Evolutionary conservation across 176 grass and related monocot genomes (phyloP).

Genomic region (Typha latifolia): DNA sequence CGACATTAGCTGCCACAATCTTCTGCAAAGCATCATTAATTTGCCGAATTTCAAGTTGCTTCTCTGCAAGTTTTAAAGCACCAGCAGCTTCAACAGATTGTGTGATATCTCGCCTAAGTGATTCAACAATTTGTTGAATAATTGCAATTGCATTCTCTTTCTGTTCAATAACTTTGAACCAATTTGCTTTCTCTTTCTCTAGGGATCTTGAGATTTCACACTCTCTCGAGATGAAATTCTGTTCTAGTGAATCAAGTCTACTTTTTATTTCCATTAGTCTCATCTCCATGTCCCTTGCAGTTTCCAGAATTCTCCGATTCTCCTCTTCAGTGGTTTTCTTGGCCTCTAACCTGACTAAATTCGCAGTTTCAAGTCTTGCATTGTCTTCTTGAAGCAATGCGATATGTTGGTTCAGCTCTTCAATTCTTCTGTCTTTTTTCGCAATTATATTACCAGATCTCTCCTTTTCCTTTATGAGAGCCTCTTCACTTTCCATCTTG

Average conservation of each 20-base stretch:
- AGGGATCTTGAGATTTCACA: slow-evolving; percentile 35
- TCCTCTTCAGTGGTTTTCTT: slow-evolving; percentile 27
- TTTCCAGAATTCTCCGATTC: slow-evolving; percentile 31
- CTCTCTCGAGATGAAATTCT: slow-evolving; percentile 31
- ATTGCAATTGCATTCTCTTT: slow-evolving; percentile 44
- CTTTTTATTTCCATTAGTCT: slow-evolving; percentile 36
- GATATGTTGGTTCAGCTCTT: slow-evolving; percentile 39
- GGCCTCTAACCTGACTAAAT: slow-evolving; percentile 33
- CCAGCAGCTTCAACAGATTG: slow-evolving; percentile 31
- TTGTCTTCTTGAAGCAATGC: slow-evolving; percentile 43
- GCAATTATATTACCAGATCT: slow-evolving; percentile 23
- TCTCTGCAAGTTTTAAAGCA: slow-evolving; percentile 32
- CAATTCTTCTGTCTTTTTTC: slow-evolving; percentile 33
- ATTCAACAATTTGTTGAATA: slow-evolving; percentile 34
- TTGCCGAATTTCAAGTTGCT: slow-evolving; percentile 37
- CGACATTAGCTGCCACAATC: slow-evolving; percentile 28
- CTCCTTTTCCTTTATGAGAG: slow-evolving; percentile 34
- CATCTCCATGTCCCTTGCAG: slow-evolving; percentile 27
- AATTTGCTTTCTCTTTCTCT: slow-evolving; percentile 52
- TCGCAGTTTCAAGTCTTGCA: slow-evolving; percentile 21
- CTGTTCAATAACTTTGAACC: slow-evolving; percentile 45
- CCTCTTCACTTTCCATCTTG: slow-evolving; percentile 32
- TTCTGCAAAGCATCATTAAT: slow-evolving; percentile 35
- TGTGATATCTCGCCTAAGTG: slow-evolving; percentile 34
- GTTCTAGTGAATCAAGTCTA: slow-evolving; percentile 36